phyloP scores from a whole-genome alignment of 495 filamentous ascomycete genomes.

The Hypoxylon lienhwacheense region DNA sequence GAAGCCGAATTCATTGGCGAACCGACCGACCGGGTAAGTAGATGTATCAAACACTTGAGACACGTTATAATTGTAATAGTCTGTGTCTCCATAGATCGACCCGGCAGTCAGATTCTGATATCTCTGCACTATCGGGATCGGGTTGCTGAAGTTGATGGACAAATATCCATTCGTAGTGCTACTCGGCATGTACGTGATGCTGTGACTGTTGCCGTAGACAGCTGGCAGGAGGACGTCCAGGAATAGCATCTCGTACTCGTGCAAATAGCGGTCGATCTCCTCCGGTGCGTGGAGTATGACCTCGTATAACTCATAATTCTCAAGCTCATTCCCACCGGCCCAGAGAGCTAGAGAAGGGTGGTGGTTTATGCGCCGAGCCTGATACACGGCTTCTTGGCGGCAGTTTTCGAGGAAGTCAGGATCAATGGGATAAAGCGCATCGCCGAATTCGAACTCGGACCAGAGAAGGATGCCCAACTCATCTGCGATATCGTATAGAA shows the following conservation, averaged over 20 bases:
- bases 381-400: slow-evolving; percentile 60
- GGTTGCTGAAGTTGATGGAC: slow-evolving; percentile 56
- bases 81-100: slow-evolving; percentile 66
- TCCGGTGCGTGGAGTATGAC: slow-evolving; percentile 53
- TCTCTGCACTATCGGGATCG: slow-evolving; percentile 61
- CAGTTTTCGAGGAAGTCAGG: slow-evolving; percentile 61
- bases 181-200: slow-evolving; percentile 68
- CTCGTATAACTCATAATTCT: slow-evolving; percentile 55
- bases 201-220: slow-evolving; percentile 65
- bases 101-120: slow-evolving; percentile 62
- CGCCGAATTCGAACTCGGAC: slow-evolving; percentile 70
- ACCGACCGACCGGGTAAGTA: slow-evolving; percentile 63
- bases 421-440: slow-evolving; percentile 63
- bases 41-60: slow-evolving; percentile 57
- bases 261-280: slow-evolving; percentile 45
- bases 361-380: slow-evolving; percentile 65
- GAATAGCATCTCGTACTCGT: slow-evolving; percentile 65
- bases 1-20: slow-evolving; percentile 69
- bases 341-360: slow-evolving; percentile 69
- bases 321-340: slow-evolving; percentile 69
- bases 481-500: slow-evolving; percentile 70
- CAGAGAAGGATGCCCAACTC: slow-evolving; percentile 66
- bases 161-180: slow-evolving; percentile 69
- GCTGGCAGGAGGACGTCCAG: slow-evolving; percentile 61
- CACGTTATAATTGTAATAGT: slow-evolving; percentile 69